phyloP scores from a whole-genome alignment of 352 stramenopile genomes.

The Phytophthora vignae region DNA sequence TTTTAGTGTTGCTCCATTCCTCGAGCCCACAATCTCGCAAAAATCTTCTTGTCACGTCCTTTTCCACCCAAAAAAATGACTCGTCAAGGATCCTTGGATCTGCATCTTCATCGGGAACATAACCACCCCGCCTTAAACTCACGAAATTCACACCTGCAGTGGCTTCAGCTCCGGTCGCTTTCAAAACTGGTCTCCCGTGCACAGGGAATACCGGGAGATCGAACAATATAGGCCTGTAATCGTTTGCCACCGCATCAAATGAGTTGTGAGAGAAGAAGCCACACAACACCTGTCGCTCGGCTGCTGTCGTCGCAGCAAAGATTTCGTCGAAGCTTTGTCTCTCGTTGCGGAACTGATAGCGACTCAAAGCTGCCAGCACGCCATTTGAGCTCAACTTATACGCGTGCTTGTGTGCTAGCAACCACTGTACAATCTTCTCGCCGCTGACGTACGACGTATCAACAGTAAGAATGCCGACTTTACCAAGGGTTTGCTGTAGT shows the following conservation, averaged over 20 bases:
- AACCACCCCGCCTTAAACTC: conserved; percentile 45
- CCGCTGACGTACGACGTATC: conserved; percentile 51
- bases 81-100: conserved; percentile 58
- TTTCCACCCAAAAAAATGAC: conserved; percentile 57
- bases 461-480: conserved; percentile 54
- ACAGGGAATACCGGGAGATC: conserved; percentile 65
- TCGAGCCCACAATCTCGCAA: conserved; percentile 58
- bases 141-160: conserved; percentile 19
- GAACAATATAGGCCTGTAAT: conserved; percentile 46
- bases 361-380: conserved; percentile 47
- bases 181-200: conserved; percentile 16
- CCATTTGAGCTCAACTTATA: conserved; percentile 57
- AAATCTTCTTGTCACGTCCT: conserved; percentile 49
- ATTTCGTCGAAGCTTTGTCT: conserved; percentile 49
- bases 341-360: conserved; percentile 41
- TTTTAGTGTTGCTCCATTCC: conserved; percentile 61
- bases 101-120: conserved; percentile 49
- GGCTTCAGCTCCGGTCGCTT: neutral
- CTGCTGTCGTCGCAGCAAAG: conserved; percentile 36
- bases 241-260: conserved; percentile 41
- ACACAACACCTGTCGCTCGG: conserved; percentile 46
- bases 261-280: conserved; percentile 54
- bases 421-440: conserved; percentile 52
- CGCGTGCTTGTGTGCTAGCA: conserved; percentile 50
- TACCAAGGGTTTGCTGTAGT: conserved; percentile 42